Base-by-base conservation (phyloP, 2,329 filamentous ascomycete species). In the Neocucurbitaria cava region DNA sequence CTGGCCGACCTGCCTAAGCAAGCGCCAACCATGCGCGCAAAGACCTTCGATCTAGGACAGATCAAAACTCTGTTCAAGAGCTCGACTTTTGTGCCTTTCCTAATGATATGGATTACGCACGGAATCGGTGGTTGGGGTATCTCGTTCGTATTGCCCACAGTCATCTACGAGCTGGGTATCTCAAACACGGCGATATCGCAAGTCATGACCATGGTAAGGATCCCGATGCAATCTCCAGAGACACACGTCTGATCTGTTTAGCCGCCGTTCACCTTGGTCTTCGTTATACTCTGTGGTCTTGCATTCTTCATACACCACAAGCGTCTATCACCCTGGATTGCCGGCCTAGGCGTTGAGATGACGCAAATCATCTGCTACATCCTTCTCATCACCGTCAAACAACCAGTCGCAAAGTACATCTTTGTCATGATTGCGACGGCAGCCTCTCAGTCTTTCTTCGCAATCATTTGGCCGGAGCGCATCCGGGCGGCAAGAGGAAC, bases 401-500 rank as follows among this genome's bases (percentile, higher is more conserved):
- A 72, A 13, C 62, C 54, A 35, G 31, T 75, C 1, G 77, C 70
- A 0, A 77, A 76, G 45, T 77, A 79, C 52, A 59, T 78, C 11
- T 74, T 78, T 41, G 70, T 78, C n/a, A 76, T 73, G 52, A 64
- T 78, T 21, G 76, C 76, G 3, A 76, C 74, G 2, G 72, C 76
- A 0, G 76, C 72, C 5, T 75, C 74, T 0, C 72, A 75, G 24
- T 74, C 71, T 7, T 76, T 78, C 51, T 76, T 75, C 50, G 71
- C 76, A 1, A 73, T 78, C 40, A 64, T 78, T 7, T 78, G 75
- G 76, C 77, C 76, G 7, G 76, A 78, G 46, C 67, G 76, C 5
- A 78, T 79, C 31, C 66, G 76, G 21, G 75, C 73, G 3, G 74
- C 75, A 4, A 69, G 70, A 41, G 76, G 76, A 5, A 78, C 76